Conservation (phyloP, 768 basidiomycete genomes). For the Filobasidium floriforme region DNA sequence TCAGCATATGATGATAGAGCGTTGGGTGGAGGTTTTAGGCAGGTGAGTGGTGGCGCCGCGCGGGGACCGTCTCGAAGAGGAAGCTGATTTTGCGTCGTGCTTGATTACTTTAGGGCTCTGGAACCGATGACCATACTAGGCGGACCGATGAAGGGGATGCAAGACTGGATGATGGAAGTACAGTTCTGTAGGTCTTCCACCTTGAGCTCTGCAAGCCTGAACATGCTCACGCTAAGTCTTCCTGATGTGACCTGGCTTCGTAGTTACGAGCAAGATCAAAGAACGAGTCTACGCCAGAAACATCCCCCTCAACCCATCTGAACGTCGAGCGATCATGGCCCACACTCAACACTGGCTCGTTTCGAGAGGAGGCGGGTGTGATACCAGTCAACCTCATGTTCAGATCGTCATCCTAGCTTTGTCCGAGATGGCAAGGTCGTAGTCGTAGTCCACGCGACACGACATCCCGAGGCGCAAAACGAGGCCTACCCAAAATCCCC, state of each 20-base stretch:
- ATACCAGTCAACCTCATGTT: conserved; percentile 1
- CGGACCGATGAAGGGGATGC: conserved; percentile 4
- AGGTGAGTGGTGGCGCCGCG: neutral
- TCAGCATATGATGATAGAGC: conserved; percentile 9
- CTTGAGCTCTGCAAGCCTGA: neutral
- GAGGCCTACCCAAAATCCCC: neutral
- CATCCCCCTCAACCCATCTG: conserved; percentile 1
- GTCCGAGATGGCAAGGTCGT: neutral
- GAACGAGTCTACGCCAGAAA: neutral
- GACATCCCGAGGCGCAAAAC: neutral
- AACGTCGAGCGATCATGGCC: neutral
- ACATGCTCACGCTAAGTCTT: neutral
- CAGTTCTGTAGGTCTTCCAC: neutral
- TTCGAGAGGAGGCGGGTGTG: neutral
- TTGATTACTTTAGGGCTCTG: neutral
- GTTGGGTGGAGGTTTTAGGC: neutral
- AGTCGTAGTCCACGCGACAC: neutral
- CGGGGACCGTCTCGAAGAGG: neutral
- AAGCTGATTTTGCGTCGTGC: neutral
- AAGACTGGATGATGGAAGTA: conserved; percentile 8
- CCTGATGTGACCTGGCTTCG: neutral
- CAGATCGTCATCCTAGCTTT: conserved; percentile 6
- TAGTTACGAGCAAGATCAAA: conserved; percentile 7
- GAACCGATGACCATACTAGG: conserved; percentile 6
- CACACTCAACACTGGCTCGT: neutral